phyloP scores from a whole-genome alignment of 2,329 filamentous ascomycete species.

The Fusarium sp. region DNA sequence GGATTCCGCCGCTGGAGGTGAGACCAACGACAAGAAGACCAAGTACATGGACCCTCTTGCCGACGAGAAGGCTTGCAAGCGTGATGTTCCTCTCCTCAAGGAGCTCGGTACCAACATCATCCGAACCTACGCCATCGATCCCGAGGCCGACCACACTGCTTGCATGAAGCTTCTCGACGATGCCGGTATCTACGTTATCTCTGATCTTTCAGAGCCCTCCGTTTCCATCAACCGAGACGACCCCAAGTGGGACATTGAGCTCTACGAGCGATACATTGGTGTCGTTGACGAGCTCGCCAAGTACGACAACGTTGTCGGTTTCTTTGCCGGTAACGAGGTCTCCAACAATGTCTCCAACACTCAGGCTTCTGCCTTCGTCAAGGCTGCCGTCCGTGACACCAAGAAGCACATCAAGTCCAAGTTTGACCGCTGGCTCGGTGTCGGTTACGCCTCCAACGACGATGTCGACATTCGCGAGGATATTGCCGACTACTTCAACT shows the following conservation, averaged over 20 bases:
- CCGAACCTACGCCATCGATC: slow-evolving; percentile 93
- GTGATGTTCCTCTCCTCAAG: slow-evolving; percentile 85
- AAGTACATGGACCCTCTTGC: slow-evolving; percentile 87
- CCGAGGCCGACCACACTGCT: slow-evolving; percentile 77
- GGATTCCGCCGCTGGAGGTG: slow-evolving; percentile 71
- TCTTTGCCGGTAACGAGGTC: slow-evolving; percentile 99
- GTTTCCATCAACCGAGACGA: slow-evolving; percentile 86
- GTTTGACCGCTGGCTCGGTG: slow-evolving; percentile 81
- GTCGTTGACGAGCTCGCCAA: slow-evolving; percentile 85
- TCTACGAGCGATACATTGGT: slow-evolving; percentile 83
- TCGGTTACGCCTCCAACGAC: slow-evolving; percentile 97
- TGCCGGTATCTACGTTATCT: slow-evolving; percentile 94
- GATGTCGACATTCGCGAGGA: slow-evolving; percentile 83
- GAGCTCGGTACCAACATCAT: slow-evolving; percentile 90
- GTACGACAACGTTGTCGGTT: slow-evolving; percentile 93
- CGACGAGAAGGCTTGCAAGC: slow-evolving; percentile 76
- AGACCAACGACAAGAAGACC: slow-evolving; percentile 63
- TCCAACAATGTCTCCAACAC: slow-evolving; percentile 92
- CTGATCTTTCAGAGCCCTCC: slow-evolving; percentile 85
- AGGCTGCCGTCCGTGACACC: slow-evolving; percentile 95
- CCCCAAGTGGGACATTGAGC: slow-evolving; percentile 80
- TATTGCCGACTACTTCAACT: slow-evolving; percentile 95
- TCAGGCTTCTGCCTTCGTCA: slow-evolving; percentile 90
- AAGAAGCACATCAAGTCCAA: slow-evolving; percentile 92
- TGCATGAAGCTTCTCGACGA: slow-evolving; percentile 88